phyloP scores from a whole-genome alignment of 23 red algal genomes.

The Gracilaria gracilis region DNA sequence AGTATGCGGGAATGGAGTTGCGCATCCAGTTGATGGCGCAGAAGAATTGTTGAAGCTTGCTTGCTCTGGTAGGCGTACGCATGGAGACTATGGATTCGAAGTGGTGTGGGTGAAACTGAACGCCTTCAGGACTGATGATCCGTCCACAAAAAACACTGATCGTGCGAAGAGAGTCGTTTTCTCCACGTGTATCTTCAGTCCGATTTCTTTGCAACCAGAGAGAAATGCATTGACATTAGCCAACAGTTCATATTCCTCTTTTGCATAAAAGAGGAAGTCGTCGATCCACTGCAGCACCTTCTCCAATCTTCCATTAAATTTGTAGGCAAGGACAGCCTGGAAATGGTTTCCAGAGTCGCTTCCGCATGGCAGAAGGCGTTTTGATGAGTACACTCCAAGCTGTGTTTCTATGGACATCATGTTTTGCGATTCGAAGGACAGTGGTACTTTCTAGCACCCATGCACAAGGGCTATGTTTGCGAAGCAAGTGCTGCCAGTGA shows the following conservation, averaged over 20 bases:
- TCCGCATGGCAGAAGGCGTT: not conserved
- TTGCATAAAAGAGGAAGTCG: slow-evolving; percentile 34
- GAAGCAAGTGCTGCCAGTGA: not conserved
- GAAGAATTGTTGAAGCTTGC: slow-evolving; percentile 39
- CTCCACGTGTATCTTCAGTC: slow-evolving; percentile 37
- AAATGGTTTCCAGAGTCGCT: slow-evolving; percentile 58
- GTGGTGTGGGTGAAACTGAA: not conserved
- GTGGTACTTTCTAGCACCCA: slow-evolving; percentile 17
- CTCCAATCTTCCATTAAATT: not conserved
- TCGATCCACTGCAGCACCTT: slow-evolving; percentile 42
- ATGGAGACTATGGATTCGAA: slow-evolving; percentile 2
- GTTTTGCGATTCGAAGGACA: slow-evolving; percentile 18
- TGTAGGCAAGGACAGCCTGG: slow-evolving; percentile 2
- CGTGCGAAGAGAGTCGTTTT: slow-evolving; percentile 16
- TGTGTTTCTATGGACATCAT: slow-evolving; percentile 48
- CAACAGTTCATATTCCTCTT: slow-evolving; percentile 28
- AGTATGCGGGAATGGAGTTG: slow-evolving; percentile 12
- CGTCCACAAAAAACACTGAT: not conserved
- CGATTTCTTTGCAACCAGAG: slow-evolving; percentile 3
- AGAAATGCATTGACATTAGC: not conserved
- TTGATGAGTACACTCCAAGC: slow-evolving; percentile 22
- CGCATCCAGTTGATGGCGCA: slow-evolving; percentile 37
- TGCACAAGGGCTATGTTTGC: not conserved
- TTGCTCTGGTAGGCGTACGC: not conserved
- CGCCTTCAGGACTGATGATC: slow-evolving; percentile 2